These are phyloP conservation scores for Vicia faba DNA, from an alignment of 306 rosid species.

Conservation along the genomic window DNA sequence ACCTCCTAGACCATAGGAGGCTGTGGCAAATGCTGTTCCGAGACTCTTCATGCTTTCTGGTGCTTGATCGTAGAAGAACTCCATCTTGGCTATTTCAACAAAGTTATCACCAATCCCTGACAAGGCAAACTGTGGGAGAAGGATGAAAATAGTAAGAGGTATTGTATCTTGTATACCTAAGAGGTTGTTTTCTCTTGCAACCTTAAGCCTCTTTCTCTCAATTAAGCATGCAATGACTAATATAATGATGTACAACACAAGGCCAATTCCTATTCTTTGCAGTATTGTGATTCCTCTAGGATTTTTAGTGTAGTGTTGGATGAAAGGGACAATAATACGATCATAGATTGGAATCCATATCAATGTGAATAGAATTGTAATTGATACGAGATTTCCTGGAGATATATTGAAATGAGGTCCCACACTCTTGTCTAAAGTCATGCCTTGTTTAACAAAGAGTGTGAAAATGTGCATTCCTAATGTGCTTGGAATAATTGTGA, in stretches of 20 bases:
- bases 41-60: conserved; percentile 80
- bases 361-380: conserved; percentile 65
- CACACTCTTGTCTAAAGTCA: conserved; percentile 58
- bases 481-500: conserved; percentile 64
- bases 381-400: conserved; percentile 56
- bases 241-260: conserved; percentile 51
- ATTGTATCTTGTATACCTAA: conserved; percentile 38
- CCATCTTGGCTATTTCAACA: conserved; percentile 71
- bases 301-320: conserved; percentile 59
- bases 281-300: conserved; percentile 87
- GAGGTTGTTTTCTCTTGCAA: conserved; percentile 46
- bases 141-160: conserved; percentile 74
- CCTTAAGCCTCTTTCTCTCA: conserved; percentile 60
- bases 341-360: conserved; percentile 61
- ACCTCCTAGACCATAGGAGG: conserved; percentile 63
- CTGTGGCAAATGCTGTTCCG: conserved; percentile 69
- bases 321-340: conserved; percentile 52
- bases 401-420: conserved; percentile 69
- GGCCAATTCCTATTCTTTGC: conserved; percentile 75
- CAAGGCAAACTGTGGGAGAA: conserved; percentile 76
- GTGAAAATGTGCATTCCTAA: conserved; percentile 48
- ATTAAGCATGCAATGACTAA: conserved; percentile 53
- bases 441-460: conserved; percentile 69
- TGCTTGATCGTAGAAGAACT: conserved; percentile 86
- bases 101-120: conserved; percentile 69